Base-by-base conservation (phyloP, 2,329 filamentous ascomycete genomes). In the Penicillium sp. region DNA sequence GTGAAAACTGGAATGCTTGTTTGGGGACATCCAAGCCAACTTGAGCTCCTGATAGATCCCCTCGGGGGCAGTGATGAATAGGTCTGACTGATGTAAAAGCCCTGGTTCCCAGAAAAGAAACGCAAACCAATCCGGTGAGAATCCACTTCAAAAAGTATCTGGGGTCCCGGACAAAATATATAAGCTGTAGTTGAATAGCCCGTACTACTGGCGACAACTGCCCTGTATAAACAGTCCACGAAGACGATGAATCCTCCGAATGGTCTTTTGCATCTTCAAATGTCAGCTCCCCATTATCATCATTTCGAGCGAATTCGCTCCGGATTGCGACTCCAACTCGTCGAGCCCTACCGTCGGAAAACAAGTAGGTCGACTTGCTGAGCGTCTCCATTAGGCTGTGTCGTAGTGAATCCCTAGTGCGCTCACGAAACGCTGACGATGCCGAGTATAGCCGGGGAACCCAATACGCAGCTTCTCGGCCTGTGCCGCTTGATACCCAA, bases 361-460 rank as follows among this genome's bases (percentile, higher is more conserved):
- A 38, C 13, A 45, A 17, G 26, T 51, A 56, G 31, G 29, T 15
- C 21, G 23, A 19, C 7, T 57, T 48, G 15, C 29, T 47, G n/a
- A 56, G 7, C 17, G 35, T 49, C 13, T 63, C 53, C 17, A 46
- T 53, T 19, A 60, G 45, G 19, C 26, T 13, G 30, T 60, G 30
- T 11, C 66, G 64, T 57, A 68, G 64, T 15, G 56, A 29, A 31
- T 62, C 50, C 31, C 56, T 63, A 31, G 23, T 60, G 29, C 55
- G 60, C 21, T 65, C 62, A 53, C 53, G 50, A 21, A 58, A 35
- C 17, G 35, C 52, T 26, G 62, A 61, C 19, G 57, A 55, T 21
- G 52, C 58, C 2, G 68, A 61, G 55, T 67, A 68, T 58, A 76
- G 69, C 8, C 64, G 67, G 9, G 74, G 74, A 48, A 72, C 64